Evolutionary conservation across 371 early-diverging fungal species (phyloP).

Genomic region (Dichotomocladium elegans): DNA sequence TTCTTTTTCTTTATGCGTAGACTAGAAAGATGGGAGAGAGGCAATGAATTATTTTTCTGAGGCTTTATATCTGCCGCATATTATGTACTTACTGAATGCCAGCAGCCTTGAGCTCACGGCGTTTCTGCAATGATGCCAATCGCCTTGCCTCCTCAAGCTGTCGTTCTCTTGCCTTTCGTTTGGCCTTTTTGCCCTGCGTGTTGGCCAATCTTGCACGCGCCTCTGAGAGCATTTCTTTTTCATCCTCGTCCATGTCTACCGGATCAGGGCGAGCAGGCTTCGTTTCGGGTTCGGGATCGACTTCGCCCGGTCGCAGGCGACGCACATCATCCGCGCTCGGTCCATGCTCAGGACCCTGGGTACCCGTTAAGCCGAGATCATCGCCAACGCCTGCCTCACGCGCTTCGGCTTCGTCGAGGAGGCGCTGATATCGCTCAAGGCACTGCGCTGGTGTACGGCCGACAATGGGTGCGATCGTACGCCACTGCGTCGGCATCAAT

Average conservation of each 20-base stretch:
- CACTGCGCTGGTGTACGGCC: slow-evolving; percentile 98
- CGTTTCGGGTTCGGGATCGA: slow-evolving; percentile 95
- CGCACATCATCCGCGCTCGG: slow-evolving; percentile 79
- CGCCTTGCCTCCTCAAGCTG: slow-evolving; percentile 95
- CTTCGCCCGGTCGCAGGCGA: slow-evolving; percentile 90
- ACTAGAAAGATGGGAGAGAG: slow-evolving; percentile 9
- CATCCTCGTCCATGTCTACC: slow-evolving; percentile 98
- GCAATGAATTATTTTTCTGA: background rate
- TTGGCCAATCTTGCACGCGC: slow-evolving; percentile 97
- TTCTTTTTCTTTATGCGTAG: slow-evolving; percentile 60
- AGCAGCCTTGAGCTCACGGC: slow-evolving; percentile 94
- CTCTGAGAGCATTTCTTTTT: slow-evolving; percentile 98
- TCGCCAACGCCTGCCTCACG: slow-evolving; percentile 54
- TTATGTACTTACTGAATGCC: slow-evolving; percentile 71
- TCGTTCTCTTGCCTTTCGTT: slow-evolving; percentile 96
- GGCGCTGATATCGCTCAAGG: slow-evolving; percentile 91
- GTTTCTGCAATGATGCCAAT: slow-evolving; percentile 86
- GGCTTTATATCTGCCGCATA: background rate
- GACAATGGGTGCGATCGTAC: slow-evolving; percentile 97
- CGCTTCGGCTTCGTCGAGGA: slow-evolving; percentile 94
- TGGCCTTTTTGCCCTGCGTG: slow-evolving; percentile 98
- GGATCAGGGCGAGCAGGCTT: slow-evolving; percentile 97
- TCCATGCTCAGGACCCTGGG: slow-evolving; percentile 66
- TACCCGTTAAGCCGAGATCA: slow-evolving; percentile 66
- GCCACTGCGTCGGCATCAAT: slow-evolving; percentile 99